phyloP scores from a whole-genome alignment of 2,329 filamentous ascomycete species.

The Arthrobotrys conoides region DNA sequence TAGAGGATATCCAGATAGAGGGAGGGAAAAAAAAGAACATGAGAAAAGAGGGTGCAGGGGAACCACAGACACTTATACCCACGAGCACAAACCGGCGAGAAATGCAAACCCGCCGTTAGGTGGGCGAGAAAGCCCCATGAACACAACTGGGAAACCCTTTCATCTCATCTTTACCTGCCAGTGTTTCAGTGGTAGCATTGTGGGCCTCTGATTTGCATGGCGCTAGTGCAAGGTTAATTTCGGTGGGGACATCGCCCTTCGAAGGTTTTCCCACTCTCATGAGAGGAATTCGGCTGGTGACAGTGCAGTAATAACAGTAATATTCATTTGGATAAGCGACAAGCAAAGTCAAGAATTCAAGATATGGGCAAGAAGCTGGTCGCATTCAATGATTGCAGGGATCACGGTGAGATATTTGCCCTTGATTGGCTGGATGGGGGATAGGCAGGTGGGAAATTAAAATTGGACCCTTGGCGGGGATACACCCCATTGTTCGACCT shows the following conservation, averaged over 20 bases:
- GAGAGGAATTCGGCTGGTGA: constrained; percentile 26
- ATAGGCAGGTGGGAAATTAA: constrained; percentile 59
- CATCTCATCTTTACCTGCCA: constrained; percentile 61
- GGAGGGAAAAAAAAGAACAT: constrained; percentile 24
- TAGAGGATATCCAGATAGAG: constrained; percentile 30
- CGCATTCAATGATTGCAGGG: constrained; percentile 52
- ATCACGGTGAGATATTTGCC: constrained; percentile 57
- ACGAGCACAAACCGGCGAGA: constrained; percentile 2
- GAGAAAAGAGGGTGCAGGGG: constrained; percentile 56
- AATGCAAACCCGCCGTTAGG: constrained; percentile 8
- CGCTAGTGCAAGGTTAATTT: constrained; percentile 58
- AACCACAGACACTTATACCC: constrained; percentile 58
- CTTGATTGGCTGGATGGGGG: constrained; percentile 58
- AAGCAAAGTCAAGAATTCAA: constrained; percentile 32
- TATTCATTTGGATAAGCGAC: constrained; percentile 51
- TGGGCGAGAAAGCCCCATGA: constrained; percentile 17
- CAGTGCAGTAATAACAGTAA: no score
- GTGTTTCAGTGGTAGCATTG: constrained; percentile 54
- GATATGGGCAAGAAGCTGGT: constrained; percentile 31
- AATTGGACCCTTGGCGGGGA: constrained; percentile 50
- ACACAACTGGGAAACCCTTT: constrained; percentile 52
- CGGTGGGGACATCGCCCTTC: constrained; percentile 23
- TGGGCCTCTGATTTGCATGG: constrained; percentile 53
- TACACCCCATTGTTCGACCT: constrained; percentile 24
- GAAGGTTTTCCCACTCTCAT: constrained; percentile 19